Evolutionary conservation across 2,329 filamentous ascomycete species (phyloP).

Genomic region (Penicillium rolfsii): DNA sequence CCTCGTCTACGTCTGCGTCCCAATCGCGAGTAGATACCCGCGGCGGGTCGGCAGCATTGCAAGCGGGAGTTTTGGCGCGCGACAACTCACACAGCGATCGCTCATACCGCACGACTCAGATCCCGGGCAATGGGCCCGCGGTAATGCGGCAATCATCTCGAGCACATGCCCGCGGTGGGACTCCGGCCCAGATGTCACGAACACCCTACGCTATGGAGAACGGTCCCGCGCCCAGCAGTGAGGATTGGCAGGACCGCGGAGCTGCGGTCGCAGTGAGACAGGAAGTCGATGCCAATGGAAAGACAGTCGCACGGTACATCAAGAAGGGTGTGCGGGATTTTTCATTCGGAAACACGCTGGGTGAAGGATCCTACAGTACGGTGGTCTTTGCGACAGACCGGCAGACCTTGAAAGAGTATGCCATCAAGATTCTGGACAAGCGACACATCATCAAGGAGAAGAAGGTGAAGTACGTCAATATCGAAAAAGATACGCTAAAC

Average conservation of each 20-base stretch:
- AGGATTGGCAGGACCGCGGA: slow-evolving; percentile 95
- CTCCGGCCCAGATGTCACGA: slow-evolving; percentile 40
- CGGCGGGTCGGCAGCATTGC: slow-evolving; percentile 61
- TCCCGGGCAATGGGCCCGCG: slow-evolving; percentile 62
- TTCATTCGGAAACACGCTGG: slow-evolving; percentile 84
- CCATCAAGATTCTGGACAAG: slow-evolving; percentile 97
- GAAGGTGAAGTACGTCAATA: slow-evolving; percentile 99
- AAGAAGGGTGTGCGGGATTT: slow-evolving; percentile 99
- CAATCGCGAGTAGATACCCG: slow-evolving; percentile 66
- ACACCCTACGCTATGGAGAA: slow-evolving; percentile 61
- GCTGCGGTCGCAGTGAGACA: slow-evolving; percentile 82
- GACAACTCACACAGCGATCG: slow-evolving; percentile 72
- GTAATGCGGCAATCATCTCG: slow-evolving; percentile 78
- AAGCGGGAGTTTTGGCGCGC: slow-evolving; percentile 64
- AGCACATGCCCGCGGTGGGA: slow-evolving; percentile 60
- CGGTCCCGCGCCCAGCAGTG: slow-evolving; percentile 67
- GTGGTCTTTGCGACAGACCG: slow-evolving; percentile 91
- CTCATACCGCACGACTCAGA: slow-evolving; percentile 66
- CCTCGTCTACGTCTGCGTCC: slow-evolving; percentile 59
- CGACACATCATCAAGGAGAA: slow-evolving; percentile 99
- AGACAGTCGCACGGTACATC: slow-evolving; percentile 77
- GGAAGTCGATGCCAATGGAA: slow-evolving; percentile 83
- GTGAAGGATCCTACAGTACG: slow-evolving; percentile 97
- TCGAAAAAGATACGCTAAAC: slow-evolving; percentile 97
- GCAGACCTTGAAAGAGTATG: slow-evolving; percentile 92